phyloP scores from a whole-genome alignment of 225 moss, liverwort and hornwort species.

The Sphagnum contortum region DNA sequence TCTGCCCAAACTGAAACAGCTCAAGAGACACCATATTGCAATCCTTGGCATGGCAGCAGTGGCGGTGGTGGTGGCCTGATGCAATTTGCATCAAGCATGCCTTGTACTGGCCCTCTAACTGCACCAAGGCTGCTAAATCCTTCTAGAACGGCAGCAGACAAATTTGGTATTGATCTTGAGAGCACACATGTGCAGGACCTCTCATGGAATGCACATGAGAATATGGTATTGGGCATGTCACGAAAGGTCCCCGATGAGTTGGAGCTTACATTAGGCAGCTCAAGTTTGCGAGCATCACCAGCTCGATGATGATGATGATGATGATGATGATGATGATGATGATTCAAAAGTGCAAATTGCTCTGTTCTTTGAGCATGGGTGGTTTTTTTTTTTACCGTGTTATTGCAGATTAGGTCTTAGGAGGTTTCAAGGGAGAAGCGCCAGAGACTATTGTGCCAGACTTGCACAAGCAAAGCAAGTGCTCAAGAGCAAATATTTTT shows the following conservation, averaged over 20 bases:
- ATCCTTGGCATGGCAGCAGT: constrained; percentile 22
- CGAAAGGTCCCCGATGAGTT: constrained; percentile 65
- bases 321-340: too few species aligned
- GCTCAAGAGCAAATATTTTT: too few species aligned
- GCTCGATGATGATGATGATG: too few species aligned
- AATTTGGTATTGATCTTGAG: constrained; percentile 68
- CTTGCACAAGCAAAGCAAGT: too few species aligned
- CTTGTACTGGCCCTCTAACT: constrained; percentile 35
- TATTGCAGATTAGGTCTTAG: too few species aligned
- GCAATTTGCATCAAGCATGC: constrained; percentile 58
- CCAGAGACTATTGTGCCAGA: too few species aligned
- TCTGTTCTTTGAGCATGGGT: too few species aligned
- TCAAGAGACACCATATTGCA: constrained; percentile 46
- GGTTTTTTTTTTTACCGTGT: too few species aligned
- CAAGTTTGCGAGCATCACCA: constrained; percentile 16
- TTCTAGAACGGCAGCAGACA: constrained; percentile 21
- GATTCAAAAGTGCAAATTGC: too few species aligned
- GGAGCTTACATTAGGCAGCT: constrained; percentile 72
- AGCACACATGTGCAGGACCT: constrained; percentile 33
- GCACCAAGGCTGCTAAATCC: constrained; percentile 44
- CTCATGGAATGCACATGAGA: constrained; percentile 51
- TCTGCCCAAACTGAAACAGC: constrained; percentile 34
- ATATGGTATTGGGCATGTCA: constrained; percentile 35
- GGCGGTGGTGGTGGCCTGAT: constrained; percentile 22
- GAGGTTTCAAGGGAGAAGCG: too few species aligned